Conservation (phyloP, 768 basidiomycete species). For the Nidula microcarpa region DNA sequence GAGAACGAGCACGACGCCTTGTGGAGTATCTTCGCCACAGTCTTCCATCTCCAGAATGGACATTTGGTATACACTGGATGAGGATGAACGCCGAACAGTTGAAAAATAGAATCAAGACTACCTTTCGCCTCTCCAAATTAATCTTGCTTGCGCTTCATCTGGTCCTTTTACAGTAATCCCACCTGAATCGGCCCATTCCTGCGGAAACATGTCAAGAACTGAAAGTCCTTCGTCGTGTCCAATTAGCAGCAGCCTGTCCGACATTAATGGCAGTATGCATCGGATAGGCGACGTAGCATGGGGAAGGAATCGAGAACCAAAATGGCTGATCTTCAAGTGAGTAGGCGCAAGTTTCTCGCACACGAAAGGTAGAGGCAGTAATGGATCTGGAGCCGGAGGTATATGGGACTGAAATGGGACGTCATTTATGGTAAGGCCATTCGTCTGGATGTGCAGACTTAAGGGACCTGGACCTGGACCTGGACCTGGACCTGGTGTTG, state of each 20-base stretch:
- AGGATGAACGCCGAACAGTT: background rate
- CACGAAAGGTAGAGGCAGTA: constrained; percentile 38
- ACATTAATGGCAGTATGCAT: constrained; percentile 67
- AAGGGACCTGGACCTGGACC: constrained; percentile 1
- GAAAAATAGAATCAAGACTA: constrained; percentile 22
- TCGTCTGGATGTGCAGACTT: constrained; percentile 44
- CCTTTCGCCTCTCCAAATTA: constrained; percentile 80
- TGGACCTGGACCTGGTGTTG: constrained; percentile 7
- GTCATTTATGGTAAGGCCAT: constrained; percentile 27
- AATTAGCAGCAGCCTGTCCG: constrained; percentile 65
- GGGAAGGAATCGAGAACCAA: constrained; percentile 84
- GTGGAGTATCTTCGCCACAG: constrained; percentile 42
- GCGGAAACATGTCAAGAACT: constrained; percentile 80
- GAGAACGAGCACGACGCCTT: constrained; percentile 76
- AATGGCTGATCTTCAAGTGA: constrained; percentile 68
- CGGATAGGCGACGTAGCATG: constrained; percentile 74
- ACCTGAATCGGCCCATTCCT: constrained; percentile 59
- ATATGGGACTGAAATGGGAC: constrained; percentile 15
- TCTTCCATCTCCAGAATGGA: constrained; percentile 69
- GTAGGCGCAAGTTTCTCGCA: constrained; percentile 55
- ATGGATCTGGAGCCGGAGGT: constrained; percentile 16
- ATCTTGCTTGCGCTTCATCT: constrained; percentile 62
- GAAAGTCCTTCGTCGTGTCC: constrained; percentile 80
- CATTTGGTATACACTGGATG: constrained; percentile 70
- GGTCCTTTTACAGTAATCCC: constrained; percentile 54